Evolutionary conservation across 116 monocot genomes (phyloP).

Genomic region (Cymodocea nodosa): DNA sequence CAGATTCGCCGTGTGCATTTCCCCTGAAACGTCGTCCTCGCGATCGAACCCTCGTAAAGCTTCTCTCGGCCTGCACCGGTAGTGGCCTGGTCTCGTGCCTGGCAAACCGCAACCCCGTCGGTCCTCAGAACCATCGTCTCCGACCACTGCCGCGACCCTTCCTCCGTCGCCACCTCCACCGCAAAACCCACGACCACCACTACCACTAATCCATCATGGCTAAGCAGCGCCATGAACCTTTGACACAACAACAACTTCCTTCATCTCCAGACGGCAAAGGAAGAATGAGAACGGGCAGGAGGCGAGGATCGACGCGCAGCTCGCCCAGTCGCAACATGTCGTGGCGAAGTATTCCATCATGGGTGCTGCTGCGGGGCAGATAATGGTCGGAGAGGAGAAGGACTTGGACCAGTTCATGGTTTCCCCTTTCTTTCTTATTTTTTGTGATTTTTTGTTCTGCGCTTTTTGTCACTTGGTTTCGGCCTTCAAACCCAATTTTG

Average conservation of each 20-base stretch:
- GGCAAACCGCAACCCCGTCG: slow-evolving; percentile 1
- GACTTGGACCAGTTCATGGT: slow-evolving; percentile 89
- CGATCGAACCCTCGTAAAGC: no score
- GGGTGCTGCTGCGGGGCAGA: slow-evolving; percentile 19
- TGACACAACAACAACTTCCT: slow-evolving; percentile 59
- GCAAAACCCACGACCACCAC: slow-evolving; percentile 1
- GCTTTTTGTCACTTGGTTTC: not conserved
- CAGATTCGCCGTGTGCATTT: no score
- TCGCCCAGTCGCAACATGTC: slow-evolving; percentile 64
- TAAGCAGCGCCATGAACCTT: slow-evolving; percentile 45
- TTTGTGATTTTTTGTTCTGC: not conserved
- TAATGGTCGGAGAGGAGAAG: slow-evolving; percentile 34
- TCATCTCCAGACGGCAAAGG: slow-evolving; percentile 49
- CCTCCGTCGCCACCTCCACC: slow-evolving; percentile 6
- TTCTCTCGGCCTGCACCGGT: no score
- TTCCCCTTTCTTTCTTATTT: not conserved
- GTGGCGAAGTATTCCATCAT: slow-evolving; percentile 64
- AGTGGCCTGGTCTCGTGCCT: no score
- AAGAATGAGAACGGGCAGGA: not conserved
- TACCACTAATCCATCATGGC: slow-evolving; percentile 38
- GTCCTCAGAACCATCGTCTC: slow-evolving; percentile 15
- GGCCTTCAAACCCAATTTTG: not conserved
- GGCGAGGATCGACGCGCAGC: slow-evolving; percentile 71
- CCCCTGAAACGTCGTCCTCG: no score
- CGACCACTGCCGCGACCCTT: not conserved